Base-by-base conservation (phyloP, 1,284 basidiomycete species). In the Trametes versicolor region DNA sequence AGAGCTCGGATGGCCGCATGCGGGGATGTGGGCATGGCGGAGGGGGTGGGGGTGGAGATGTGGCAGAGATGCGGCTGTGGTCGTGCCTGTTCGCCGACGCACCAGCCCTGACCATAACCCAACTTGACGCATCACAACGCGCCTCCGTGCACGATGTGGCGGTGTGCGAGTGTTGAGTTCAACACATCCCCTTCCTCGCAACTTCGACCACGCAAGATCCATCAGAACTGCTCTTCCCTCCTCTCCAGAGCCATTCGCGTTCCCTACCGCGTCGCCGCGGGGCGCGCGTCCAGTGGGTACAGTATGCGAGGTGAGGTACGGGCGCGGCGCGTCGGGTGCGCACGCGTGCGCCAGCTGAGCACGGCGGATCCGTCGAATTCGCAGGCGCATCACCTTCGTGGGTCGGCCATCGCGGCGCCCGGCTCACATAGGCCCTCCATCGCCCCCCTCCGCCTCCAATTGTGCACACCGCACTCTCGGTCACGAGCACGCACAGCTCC, bases 331-430 rank as follows among this genome's bases (percentile, higher is more conserved):
- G 10, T 12, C 37, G 10, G 10, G 37, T 12, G 37, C 37, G 5
- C 37, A 17, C 37, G 37, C 15, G 37, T 39, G 41, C 41, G 41
- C 41, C 15, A n/a, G 45, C 45, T 27, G 25, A 27, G 25, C 7
- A 19, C 7, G 32, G 45, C 45, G 61, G 55, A 55, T 65, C 63
- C 51, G 51, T 58, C 57, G 58, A 63, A 41, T 55, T 63, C 55
- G 54, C 8, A 58, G 51, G n/a, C 45, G 60, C 60, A 65, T 65
- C 67, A 68, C 48, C 43, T 52, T 63, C 66, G 56, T 51, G 58
- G 55, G 63, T 53, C 64, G 58, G 67, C 55, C 61, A 55, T 59
- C 61, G 27, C 67, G 67, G 63, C 43, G 34, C 41, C 27, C 47
- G 37, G 32, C 10, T 29, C 41, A 37, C 36, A 39, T 45, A 29